phyloP scores from a whole-genome alignment of 1,284 basidiomycete genomes.

The Dichomitus squalens region DNA sequence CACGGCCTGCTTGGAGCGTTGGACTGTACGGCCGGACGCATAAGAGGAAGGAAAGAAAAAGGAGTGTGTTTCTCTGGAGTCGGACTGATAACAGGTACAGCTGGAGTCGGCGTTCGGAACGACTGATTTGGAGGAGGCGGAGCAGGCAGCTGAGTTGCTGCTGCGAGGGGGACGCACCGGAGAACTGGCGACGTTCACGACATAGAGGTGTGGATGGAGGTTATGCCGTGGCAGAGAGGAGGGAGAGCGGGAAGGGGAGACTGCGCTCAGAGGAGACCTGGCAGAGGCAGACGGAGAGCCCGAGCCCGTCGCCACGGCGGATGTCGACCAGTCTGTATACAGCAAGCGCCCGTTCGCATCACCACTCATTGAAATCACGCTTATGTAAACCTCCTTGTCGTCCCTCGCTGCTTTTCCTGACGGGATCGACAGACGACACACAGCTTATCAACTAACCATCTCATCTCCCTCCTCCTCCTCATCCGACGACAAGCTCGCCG shows the following conservation, averaged over 20 bases:
- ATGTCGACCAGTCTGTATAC: constrained; percentile 19
- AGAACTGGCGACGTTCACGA: constrained; percentile 6
- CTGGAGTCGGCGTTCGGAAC: constrained; percentile 21
- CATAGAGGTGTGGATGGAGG: constrained; percentile 10
- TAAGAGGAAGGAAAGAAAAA: constrained; percentile 30
- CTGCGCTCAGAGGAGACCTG: background rate
- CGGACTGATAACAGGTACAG: constrained; percentile 27
- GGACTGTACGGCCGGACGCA: constrained; percentile 29
- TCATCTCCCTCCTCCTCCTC: background rate
- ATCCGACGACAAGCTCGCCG: no score
- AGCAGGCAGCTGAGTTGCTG: constrained; percentile 2
- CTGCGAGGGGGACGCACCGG: constrained; percentile 10
- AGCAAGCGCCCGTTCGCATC: constrained; percentile 21
- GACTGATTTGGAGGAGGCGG: constrained; percentile 11
- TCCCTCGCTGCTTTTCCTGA: background rate
- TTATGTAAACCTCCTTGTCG: constrained; percentile 10
- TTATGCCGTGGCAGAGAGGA: constrained; percentile 1
- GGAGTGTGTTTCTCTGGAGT: constrained; percentile 25
- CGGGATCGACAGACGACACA: background rate
- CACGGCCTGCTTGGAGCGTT: constrained; percentile 30
- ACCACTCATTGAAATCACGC: constrained; percentile 11
- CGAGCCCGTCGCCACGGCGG: constrained; percentile 20
- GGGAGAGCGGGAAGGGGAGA: background rate
- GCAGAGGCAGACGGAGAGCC: background rate
- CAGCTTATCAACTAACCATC: no score